Evolutionary conservation across 805 yeast species (phyloP), one percentile per base, ranked within the genome.

Genomic region (Starmerella asiatica): DNA sequence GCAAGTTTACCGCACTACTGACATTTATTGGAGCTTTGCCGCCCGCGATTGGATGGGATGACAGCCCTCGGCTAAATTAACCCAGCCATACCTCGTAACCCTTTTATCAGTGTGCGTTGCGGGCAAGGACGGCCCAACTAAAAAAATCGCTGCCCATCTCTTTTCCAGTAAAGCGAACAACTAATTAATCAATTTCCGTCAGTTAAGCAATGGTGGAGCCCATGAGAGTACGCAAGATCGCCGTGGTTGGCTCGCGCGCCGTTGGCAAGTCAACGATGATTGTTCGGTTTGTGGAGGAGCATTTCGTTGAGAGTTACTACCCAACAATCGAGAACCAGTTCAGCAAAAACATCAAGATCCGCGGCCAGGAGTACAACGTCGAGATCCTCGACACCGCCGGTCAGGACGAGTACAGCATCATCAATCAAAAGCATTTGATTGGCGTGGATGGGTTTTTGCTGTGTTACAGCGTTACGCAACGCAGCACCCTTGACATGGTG

Each of bases 371-470:
- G 39, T 85, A 79, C 56, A 76, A 76, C 38, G 73, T 86, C 20
- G 94, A 84, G 57, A 80, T 85, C 39, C 64, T 84, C 44, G 96
- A 85, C 55, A 85, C 95, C 0, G 94, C 94, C 1, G 95, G 95
- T 6, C 93, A 83, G 63, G 94, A 84, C 59, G 94, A 84, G 63
- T 81, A 77, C 56, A 72, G 83, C 36, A 73, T 81, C 47, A 70
- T 85, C 60, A 80, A 75, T 52, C 83, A 80, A 58, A 79, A 80
- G 50, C 77, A 80, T 40, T 62, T 82, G 36, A 77, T 79, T 34
- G 91, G 86, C 15, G 75, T 80, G 26, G 91, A 82, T 53, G 96
- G 94, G 1, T 80, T 80, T 55, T 63, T 85, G 32, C 61, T 86
- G 32, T 81, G 83, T 33, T 85, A 82, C 61, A 79, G 88, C 36